Evolutionary conservation across 495 filamentous ascomycete genomes (phyloP).

Genomic region (Aspergillus leporis): DNA sequence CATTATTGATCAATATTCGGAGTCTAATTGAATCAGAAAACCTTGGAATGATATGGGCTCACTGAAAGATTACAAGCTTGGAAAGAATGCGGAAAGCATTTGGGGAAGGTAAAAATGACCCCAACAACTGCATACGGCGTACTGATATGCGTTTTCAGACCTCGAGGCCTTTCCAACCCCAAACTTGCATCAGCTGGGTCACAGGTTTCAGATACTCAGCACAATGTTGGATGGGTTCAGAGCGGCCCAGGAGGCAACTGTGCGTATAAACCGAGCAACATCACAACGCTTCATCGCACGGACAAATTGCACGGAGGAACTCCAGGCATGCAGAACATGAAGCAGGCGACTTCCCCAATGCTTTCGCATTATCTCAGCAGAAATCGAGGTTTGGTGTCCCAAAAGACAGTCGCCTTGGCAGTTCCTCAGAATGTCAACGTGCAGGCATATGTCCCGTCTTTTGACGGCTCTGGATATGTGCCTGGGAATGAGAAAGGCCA

Average conservation of each 20-base stretch:
- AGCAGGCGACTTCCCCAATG: slow-evolving; percentile 13
- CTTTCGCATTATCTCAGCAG: slow-evolving; percentile 16
- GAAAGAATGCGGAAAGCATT: not conserved
- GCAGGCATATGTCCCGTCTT: slow-evolving; percentile 30
- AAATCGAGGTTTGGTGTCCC: slow-evolving; percentile 21
- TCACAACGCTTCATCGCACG: not conserved
- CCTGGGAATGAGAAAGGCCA: not conserved
- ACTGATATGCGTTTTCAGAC: not conserved
- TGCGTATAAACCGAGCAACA: not conserved
- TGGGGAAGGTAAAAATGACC: not conserved
- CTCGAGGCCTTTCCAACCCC: not conserved
- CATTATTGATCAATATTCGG: not conserved
- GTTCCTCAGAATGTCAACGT: slow-evolving; percentile 33
- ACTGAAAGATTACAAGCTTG: not conserved
- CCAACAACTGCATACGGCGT: not conserved
- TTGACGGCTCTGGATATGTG: slow-evolving; percentile 24
- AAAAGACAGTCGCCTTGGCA: slow-evolving; percentile 26
- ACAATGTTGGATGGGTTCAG: not conserved
- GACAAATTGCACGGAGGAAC: not conserved
- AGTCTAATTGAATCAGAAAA: not conserved
- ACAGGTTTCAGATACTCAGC: not conserved
- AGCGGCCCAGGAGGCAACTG: not conserved
- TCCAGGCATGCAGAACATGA: slow-evolving; percentile 1
- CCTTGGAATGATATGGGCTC: not conserved
- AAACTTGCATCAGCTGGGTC: not conserved